A percentile compares a stretch with the other conserved stretches of the same genome.
Evolutionary conservation across 345 rosid species (phyloP).

Genomic region (Eutrema heterophyllum): DNA sequence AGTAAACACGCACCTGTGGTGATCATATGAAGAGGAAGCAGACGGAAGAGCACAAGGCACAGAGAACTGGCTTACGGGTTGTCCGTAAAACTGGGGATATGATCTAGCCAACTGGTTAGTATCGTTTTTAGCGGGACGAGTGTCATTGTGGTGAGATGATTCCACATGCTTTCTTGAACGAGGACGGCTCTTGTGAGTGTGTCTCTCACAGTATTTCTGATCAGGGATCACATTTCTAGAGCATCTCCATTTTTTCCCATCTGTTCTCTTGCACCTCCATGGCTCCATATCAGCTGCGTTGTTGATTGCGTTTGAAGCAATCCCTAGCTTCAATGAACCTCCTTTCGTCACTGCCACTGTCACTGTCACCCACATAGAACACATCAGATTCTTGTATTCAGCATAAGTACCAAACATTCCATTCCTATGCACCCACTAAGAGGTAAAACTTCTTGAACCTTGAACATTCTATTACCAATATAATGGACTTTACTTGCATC

Average conservation of each 20-base stretch:
- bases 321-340: constrained; percentile 31
- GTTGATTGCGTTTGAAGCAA: constrained; percentile 32
- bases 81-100: constrained; percentile 32
- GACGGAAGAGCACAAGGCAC: constrained; percentile 26
- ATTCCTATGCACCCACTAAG: background rate
- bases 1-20: constrained; percentile 45
- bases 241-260: constrained; percentile 95
- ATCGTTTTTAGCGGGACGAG: constrained; percentile 32
- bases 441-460: background rate
- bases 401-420: background rate
- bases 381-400: background rate
- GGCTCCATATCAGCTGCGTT: constrained; percentile 46
- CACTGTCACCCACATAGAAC: constrained; percentile 7
- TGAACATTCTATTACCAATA: background rate
- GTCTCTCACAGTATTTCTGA: constrained; percentile 89
- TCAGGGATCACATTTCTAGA: constrained; percentile 75
- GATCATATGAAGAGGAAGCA: constrained; percentile 37
- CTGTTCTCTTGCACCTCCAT: constrained; percentile 85
- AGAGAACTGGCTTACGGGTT: constrained; percentile 21
- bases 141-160: constrained; percentile 37
- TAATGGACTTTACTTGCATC: background rate
- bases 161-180: constrained; percentile 99
- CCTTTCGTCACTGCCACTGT: constrained; percentile 15
- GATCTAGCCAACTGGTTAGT: constrained; percentile 13
- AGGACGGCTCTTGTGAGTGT: constrained; percentile 82